Evolutionary conservation across 441 rosid species (phyloP).

Genomic region (Syzygium syzygioides): DNA sequence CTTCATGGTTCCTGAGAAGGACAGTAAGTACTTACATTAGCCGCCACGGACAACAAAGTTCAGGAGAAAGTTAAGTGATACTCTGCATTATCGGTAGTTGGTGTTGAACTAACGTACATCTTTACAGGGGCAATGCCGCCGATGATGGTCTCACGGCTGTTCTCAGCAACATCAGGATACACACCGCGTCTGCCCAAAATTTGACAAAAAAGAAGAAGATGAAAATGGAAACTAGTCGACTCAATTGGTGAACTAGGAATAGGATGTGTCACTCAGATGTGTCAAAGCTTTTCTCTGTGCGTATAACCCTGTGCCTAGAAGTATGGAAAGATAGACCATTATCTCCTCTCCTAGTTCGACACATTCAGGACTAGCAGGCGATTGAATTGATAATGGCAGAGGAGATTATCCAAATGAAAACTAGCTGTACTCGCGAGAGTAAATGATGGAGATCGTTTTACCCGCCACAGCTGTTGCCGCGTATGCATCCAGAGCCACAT

Average conservation of each 20-base stretch:
- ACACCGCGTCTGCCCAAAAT: conserved; percentile 29
- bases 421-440: background rate
- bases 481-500: conserved; percentile 53
- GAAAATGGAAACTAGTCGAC: background rate
- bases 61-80: background rate
- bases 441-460: conserved; percentile 4
- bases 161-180: conserved; percentile 45
- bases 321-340: background rate
- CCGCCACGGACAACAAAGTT: background rate
- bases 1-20: conserved; percentile 17
- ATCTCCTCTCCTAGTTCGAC: background rate
- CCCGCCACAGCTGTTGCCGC: conserved; percentile 54
- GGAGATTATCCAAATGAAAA: background rate
- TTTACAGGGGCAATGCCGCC: conserved; percentile 41
- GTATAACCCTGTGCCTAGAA: background rate
- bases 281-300: background rate
- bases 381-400: background rate
- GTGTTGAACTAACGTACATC: conserved; percentile 19
- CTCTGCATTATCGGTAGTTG: background rate
- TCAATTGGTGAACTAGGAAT: background rate
- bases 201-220: background rate
- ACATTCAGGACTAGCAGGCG: background rate
- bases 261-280: background rate
- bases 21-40: background rate
- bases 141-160: conserved; percentile 25